A percentile compares a stretch with the other conserved stretches of the same genome.
Evolutionary conservation across 1,284 basidiomycete genomes (phyloP).

Genomic region (Apiotrichum mycotoxinovorans): DNA sequence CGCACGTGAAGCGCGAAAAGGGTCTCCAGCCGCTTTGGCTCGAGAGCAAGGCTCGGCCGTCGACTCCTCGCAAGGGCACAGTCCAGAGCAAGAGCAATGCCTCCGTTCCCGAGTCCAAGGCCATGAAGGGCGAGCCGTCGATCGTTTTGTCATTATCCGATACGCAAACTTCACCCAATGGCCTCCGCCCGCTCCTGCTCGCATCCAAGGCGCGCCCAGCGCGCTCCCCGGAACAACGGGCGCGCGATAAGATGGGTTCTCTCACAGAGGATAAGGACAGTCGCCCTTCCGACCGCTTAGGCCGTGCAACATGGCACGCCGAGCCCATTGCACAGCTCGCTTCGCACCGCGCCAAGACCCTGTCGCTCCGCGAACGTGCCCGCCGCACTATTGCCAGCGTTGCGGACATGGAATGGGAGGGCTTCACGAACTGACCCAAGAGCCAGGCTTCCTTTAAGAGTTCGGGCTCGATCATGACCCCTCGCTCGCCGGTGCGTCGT

Average conservation of each 20-base stretch:
- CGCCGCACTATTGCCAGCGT: slow-evolving; percentile 1
- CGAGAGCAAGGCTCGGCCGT: background rate
- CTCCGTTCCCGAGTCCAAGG: background rate
- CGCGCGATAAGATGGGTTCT: background rate
- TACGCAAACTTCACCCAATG: background rate
- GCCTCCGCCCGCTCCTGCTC: background rate
- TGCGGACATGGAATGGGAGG: background rate
- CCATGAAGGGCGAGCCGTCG: background rate
- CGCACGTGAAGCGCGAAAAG: background rate
- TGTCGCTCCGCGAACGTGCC: background rate
- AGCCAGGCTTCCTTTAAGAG: background rate
- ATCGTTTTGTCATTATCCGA: no score
- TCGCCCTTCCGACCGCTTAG: no score
- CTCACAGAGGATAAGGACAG: background rate
- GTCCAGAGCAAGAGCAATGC: background rate
- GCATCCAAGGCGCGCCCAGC: slow-evolving; percentile 1
- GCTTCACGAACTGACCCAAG: background rate
- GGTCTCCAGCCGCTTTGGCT: background rate
- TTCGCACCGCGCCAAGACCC: background rate
- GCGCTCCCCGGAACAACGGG: background rate
- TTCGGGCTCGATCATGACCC: no score
- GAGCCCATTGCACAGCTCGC: background rate
- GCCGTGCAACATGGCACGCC: background rate
- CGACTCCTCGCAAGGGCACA: background rate
- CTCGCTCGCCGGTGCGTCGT: background rate